Conservation (phyloP, 352 stramenopile species). For the Phytopythium chamaehyphon region DNA sequence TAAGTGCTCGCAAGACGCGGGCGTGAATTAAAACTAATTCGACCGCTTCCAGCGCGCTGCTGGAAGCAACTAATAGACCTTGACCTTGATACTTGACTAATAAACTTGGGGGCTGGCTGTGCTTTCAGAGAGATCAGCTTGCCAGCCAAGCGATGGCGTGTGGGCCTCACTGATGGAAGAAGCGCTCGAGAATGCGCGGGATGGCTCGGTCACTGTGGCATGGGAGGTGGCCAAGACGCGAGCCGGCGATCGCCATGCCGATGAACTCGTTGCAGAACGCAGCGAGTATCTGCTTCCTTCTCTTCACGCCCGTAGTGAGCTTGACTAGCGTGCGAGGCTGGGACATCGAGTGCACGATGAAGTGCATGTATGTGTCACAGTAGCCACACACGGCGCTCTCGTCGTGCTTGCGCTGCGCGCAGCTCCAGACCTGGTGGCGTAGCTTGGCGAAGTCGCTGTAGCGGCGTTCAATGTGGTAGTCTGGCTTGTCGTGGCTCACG, state of each 20-base stretch:
- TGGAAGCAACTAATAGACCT: too few relatives aligned
- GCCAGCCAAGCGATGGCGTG: not conserved
- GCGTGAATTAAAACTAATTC: too few relatives aligned
- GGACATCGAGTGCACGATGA: constrained; percentile 46
- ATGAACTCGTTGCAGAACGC: constrained; percentile 52
- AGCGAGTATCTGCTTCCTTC: constrained; percentile 35
- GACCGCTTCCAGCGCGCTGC: too few relatives aligned
- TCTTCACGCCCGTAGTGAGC: constrained; percentile 27
- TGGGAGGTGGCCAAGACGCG: constrained; percentile 17
- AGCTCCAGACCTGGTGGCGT: constrained; percentile 41
- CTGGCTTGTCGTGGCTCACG: constrained; percentile 19
- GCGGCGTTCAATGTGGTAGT: constrained; percentile 45
- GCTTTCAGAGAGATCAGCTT: too few relatives aligned
- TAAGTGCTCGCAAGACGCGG: too few relatives aligned
- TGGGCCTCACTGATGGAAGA: constrained; percentile 27
- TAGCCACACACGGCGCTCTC: constrained; percentile 30
- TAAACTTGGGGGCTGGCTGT: too few relatives aligned
- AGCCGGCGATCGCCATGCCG: constrained; percentile 28
- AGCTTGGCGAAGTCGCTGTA: constrained; percentile 52
- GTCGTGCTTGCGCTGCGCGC: constrained; percentile 38
- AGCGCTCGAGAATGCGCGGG: constrained; percentile 37
- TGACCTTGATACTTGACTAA: too few relatives aligned
- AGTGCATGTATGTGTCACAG: constrained; percentile 47
- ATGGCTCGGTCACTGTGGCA: constrained; percentile 39
- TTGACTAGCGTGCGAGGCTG: constrained; percentile 52